phyloP scores from a whole-genome alignment of 2,329 filamentous ascomycete genomes.

The Colletotrichum tamarilloi region DNA sequence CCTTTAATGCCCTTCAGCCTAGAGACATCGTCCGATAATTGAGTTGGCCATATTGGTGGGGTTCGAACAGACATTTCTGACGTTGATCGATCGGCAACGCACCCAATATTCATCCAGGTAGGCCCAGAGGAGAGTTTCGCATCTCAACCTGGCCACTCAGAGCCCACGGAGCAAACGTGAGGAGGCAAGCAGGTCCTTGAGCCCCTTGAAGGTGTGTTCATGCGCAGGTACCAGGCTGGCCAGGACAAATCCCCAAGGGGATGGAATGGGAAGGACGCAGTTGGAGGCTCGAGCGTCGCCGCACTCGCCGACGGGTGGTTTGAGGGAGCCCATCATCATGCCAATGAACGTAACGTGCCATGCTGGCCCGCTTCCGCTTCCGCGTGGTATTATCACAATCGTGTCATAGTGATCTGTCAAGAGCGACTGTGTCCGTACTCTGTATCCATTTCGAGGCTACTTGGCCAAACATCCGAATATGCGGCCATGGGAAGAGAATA shows the following conservation, averaged over 20 bases:
- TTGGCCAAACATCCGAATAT: background rate
- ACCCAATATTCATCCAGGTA: constrained; percentile 1
- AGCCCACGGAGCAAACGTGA: background rate
- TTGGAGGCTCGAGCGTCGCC: constrained; percentile 23
- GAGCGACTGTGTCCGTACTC: background rate
- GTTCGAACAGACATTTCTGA: constrained; percentile 30
- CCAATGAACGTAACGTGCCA: background rate
- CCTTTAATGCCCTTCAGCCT: constrained; percentile 16
- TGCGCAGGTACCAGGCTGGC: constrained; percentile 10
- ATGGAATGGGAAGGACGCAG: constrained; percentile 3
- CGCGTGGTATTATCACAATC: constrained; percentile 1
- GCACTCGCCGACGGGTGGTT: constrained; percentile 18
- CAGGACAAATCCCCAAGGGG: constrained; percentile 1
- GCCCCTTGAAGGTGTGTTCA: constrained; percentile 19
- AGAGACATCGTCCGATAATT: constrained; percentile 31
- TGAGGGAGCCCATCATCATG: constrained; percentile 25
- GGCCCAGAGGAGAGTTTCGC: constrained; percentile 18
- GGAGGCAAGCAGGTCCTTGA: constrained; percentile 23
- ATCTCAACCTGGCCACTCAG: constrained; percentile 19
- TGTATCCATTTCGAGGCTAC: background rate
- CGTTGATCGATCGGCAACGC: constrained; percentile 23
- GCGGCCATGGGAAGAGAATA: background rate
- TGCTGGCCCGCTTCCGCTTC: background rate
- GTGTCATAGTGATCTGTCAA: constrained; percentile 9
- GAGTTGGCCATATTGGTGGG: constrained; percentile 18